Conservation (phyloP, 1,139 yeast species). For the Kodamaea suecica region DNA sequence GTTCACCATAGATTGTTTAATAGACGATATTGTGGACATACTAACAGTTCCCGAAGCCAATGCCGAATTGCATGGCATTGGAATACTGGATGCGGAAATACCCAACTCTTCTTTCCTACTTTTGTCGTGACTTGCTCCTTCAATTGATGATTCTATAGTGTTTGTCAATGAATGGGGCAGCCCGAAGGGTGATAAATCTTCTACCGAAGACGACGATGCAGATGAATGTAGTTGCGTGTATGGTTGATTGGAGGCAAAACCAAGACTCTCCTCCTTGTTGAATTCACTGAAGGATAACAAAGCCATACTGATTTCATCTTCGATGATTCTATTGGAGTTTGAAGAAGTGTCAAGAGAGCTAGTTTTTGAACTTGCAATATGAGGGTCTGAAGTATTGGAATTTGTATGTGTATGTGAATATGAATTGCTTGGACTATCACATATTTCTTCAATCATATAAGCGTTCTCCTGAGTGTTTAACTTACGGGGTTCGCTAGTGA, state of each 20-base stretch:
- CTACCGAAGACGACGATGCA: slow-evolving; percentile 10
- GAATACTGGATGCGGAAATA: too few relatives aligned
- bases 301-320: slow-evolving; percentile 23
- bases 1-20: slow-evolving; percentile 30
- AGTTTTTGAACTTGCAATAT: too few relatives aligned
- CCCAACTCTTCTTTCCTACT: too few relatives aligned
- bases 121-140: slow-evolving; percentile 4
- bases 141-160: slow-evolving; percentile 15
- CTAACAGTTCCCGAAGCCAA: too few relatives aligned
- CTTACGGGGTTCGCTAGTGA: too few relatives aligned
- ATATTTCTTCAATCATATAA: too few relatives aligned
- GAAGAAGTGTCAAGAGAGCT: too few relatives aligned
- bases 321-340: slow-evolving; percentile 13
- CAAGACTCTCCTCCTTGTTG: slow-evolving; percentile 10
- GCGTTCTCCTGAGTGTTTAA: too few relatives aligned
- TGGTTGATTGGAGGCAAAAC: background rate
- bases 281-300: slow-evolving; percentile 19
- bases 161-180: slow-evolving; percentile 13
- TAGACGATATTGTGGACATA: slow-evolving; percentile 21
- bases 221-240: slow-evolving; percentile 10
- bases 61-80: too few relatives aligned
- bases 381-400: too few relatives aligned
- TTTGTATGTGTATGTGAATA: too few relatives aligned
- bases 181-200: slow-evolving; percentile 19
- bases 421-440: too few relatives aligned